Base-by-base conservation (phyloP, 495 filamentous ascomycete genomes). In the Neurospora sp. region DNA sequence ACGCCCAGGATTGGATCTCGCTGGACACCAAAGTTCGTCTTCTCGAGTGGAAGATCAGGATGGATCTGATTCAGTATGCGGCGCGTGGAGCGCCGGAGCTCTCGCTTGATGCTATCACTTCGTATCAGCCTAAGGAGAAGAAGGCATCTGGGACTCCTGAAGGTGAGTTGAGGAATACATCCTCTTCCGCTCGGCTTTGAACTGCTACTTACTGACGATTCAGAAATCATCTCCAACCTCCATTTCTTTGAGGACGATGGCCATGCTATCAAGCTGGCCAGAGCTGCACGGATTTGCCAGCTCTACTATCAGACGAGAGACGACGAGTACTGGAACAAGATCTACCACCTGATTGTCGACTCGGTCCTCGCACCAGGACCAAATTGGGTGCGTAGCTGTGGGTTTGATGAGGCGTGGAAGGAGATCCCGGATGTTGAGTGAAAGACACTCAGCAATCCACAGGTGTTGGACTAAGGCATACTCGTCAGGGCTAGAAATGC, bases 11-110 rank as follows among this genome's bases (percentile, higher is more conserved):
- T 71, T 86, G 84, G 84, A 76, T 86, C 70, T 73, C 84, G 0
- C 69, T 69, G 6, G 78, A 77, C 18, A 82, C 82, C 71, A 92
- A 92, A 74, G 82, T 84, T 27, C 88, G 92, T 38, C 81, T 94
- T 6, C 83, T 94, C 3, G 90, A 93, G 78, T 93, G 89, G 90
- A 93, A 92, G 79, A 91, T 89, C 39, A 84, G 92, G 7, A 82
- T 90, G 79, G 90, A 93, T 74, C 81, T 95, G 59, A 73, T 90
- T 42, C 82, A 92, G 79, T 94, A 92, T 74, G 87, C 88, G 0
- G 91, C 90, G 9, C 83, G 90, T 39, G 83, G 82, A 1, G 82
- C 81, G 4, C 90, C 92, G 4, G 79, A 84, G 1, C 85, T 91
- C 1, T 80, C 83, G 0, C 48, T 89, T 1, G 83, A 89, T 10